Conservation (phyloP, 164 flowering plant species). For the Chloranthus sessilifolius region DNA sequence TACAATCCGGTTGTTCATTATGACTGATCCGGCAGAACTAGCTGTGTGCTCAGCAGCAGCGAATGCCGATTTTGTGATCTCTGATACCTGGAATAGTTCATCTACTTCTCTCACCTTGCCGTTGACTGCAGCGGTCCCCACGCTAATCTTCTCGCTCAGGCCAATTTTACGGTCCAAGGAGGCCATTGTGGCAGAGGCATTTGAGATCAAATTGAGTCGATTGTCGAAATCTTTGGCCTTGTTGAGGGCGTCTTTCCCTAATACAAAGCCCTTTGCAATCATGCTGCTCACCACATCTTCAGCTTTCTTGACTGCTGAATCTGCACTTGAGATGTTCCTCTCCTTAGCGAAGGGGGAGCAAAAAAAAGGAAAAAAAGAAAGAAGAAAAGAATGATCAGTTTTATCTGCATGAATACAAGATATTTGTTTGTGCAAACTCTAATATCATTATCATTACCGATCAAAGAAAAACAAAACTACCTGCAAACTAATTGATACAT, state of each 20-base stretch:
- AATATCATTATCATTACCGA: no score
- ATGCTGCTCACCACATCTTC: constrained; percentile 71
- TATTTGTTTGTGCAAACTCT: no score
- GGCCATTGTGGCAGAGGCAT: constrained; percentile 56
- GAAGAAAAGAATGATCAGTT: no score
- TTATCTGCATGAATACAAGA: no score
- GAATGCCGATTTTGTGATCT: constrained; percentile 53
- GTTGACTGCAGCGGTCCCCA: constrained; percentile 43
- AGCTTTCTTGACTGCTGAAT: constrained; percentile 41
- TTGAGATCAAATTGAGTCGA: constrained; percentile 45
- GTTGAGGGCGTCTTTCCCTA: constrained; percentile 71
- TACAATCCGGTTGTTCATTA: constrained; percentile 31
- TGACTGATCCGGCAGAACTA: constrained; percentile 49
- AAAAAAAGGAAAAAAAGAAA: constrained; percentile 3
- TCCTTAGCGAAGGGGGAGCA: no score
- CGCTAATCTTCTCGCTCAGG: constrained; percentile 49
- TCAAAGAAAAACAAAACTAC: no score
- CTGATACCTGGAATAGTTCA: constrained; percentile 51
- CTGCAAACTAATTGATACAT: no score
- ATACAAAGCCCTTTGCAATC: constrained; percentile 64
- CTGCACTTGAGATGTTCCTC: constrained; percentile 2
- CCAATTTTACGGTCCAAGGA: constrained; percentile 53
- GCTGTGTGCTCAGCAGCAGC: constrained; percentile 61
- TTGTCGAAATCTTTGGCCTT: constrained; percentile 65
- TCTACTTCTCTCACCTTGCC: constrained; percentile 61